Evolutionary conservation across 805 yeast species (phyloP).

Genomic region (Jamesozyma jinghongensis): DNA sequence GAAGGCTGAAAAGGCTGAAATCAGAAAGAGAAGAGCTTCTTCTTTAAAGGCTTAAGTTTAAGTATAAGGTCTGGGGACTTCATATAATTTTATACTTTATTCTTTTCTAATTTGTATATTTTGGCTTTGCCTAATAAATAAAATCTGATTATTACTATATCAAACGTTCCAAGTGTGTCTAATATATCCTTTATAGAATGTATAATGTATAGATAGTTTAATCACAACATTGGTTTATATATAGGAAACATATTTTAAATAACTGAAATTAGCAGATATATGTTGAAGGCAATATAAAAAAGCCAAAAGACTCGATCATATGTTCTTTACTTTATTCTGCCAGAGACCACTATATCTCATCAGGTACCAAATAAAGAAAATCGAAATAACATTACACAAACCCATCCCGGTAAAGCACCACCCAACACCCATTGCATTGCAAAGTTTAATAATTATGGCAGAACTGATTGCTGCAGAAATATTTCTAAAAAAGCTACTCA

Average conservation of each 20-base stretch:
- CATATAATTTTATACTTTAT: constrained; percentile 10
- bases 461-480: constrained; percentile 47
- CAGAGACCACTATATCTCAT: constrained; percentile 14
- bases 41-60: constrained; percentile 84
- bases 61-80: constrained; percentile 14
- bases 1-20: constrained; percentile 97
- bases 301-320: too few relatives aligned
- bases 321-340: constrained; percentile 9
- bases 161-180: not conserved
- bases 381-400: constrained; percentile 24
- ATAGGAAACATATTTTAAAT: too few relatives aligned
- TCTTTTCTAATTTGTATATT: constrained; percentile 15
- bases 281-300: too few relatives aligned
- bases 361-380: constrained; percentile 16
- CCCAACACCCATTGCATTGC: constrained; percentile 37
- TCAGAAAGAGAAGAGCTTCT: constrained; percentile 99
- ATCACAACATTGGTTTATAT: too few relatives aligned
- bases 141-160: constrained; percentile 4
- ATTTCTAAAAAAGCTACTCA: constrained; percentile 45
- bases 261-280: too few relatives aligned
- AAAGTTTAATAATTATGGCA: constrained; percentile 33
- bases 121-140: constrained; percentile 10
- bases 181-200: not conserved
- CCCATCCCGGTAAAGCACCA: constrained; percentile 51
- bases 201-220: too few relatives aligned